Evolutionary conservation across 2,329 filamentous ascomycete genomes (phyloP), one percentile per base, ranked within the genome.

Genomic region (Fusarium armeniacum): DNA sequence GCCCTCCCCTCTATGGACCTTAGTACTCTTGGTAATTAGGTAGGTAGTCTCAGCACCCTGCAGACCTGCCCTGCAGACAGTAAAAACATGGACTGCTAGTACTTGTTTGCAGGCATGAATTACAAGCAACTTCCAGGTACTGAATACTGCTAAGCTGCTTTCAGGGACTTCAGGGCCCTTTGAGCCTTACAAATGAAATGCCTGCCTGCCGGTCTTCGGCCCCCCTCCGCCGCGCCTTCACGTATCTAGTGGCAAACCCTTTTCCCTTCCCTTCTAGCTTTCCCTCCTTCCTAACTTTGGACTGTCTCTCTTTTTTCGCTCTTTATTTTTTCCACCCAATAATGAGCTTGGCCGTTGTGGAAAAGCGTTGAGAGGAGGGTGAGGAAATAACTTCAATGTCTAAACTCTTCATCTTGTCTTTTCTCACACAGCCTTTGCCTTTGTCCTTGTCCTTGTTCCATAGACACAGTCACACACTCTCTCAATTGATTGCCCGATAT

Each of bases 141-240:
- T 40, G 12, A 26, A n/a, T 24, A 13, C 38, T 22, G 7, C 40
- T 30, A 46, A 10, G 13, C 28, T 33, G 20, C 45, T 47, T n/a
- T n/a, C 22, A 51, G 33, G 9, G 35, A 20, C 26, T 28, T 40
- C 35, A 52, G 13, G 24, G 18, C 28, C 11, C 32, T 26, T 26
- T 20, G 35, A 36, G 13, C 32, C n/a, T 20, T 9, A 8, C 36
- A 30, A 38, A 15, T 41, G 38, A 30, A 38, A 15, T 41, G 38
- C 18, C 45, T 40, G 38, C 18, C 54, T 38, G 49, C 62, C 62
- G 54, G 61, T 53, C 45, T 32, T 65, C 61, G 62, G 62, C 61
- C 46, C 35, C 38, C 20, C 15, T 22, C 36, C 41, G 22, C 10
- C 28, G 28, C 28, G 28, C 28, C 28, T 30, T 30, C 28, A 30